Percentiles rank a stretch among this genome's conserved stretches.
Conservation (phyloP, 441 rosid species). For the Melastoma candidum region DNA sequence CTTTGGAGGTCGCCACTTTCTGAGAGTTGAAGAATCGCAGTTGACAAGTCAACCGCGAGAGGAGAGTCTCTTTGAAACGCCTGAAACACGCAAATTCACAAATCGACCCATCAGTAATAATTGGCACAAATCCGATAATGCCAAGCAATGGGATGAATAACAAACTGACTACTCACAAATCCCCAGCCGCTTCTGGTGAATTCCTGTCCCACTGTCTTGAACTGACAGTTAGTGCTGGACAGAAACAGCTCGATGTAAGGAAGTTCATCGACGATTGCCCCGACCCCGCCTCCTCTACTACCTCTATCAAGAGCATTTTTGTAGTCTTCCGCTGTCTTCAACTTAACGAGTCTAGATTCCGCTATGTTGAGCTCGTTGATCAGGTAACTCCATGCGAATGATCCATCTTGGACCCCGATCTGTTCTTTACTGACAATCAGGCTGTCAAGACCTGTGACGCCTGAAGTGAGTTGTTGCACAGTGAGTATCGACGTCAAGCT, state of each 20-base stretch:
- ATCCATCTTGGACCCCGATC: conserved; percentile 88
- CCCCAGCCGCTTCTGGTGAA: conserved; percentile 96
- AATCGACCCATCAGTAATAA: neutral
- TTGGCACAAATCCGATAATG: neutral
- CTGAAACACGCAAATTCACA: conserved; percentile 26
- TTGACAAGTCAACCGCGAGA: conserved; percentile 81
- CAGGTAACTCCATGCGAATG: conserved; percentile 70
- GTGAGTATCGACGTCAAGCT: conserved; percentile 96
- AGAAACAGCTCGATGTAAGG: conserved; percentile 77
- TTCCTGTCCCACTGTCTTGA: conserved; percentile 76
- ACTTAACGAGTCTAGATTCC: conserved; percentile 44
- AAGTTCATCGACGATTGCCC: conserved; percentile 87
- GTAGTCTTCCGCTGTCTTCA: conserved; percentile 49
- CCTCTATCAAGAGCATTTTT: conserved; percentile 48
- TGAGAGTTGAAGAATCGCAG: conserved; percentile 75
- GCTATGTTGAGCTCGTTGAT: conserved; percentile 71
- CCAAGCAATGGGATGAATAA: neutral
- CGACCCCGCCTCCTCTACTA: conserved; percentile 62
- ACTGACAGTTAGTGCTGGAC: conserved; percentile 51
- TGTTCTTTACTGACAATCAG: conserved; percentile 53
- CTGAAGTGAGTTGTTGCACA: conserved; percentile 71
- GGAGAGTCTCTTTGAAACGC: conserved; percentile 95
- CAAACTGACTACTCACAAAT: conserved; percentile 50
- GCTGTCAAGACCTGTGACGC: conserved; percentile 73
- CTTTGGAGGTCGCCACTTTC: conserved; percentile 82